These are phyloP conservation scores for Thraustochytrium aureum DNA, from an alignment of 352 stramenopile genomes.

Conservation along the genomic window DNA sequence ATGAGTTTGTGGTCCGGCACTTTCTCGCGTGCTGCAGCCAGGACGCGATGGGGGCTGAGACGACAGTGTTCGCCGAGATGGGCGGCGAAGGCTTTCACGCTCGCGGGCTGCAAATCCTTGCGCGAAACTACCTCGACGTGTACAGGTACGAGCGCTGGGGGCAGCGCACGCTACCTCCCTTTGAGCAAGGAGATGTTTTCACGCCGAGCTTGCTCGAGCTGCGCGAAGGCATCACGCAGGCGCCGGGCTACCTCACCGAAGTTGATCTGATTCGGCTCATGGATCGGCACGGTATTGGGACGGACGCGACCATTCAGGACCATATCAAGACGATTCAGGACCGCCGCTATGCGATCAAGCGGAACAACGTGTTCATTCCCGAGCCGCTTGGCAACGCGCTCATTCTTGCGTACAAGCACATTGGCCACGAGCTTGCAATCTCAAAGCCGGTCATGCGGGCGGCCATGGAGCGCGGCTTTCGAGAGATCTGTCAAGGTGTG, in stretches of 20 bases:
- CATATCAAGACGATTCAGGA: conserved; percentile 99
- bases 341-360: conserved; percentile 93
- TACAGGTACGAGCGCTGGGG: conserved; percentile 92
- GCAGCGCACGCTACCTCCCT: conserved; percentile 75
- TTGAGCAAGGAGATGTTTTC: conserved; percentile 72
- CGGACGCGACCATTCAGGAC: conserved; percentile 92
- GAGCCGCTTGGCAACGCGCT: conserved; percentile 43
- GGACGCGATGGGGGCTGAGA: conserved; percentile 35
- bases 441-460: conserved; percentile 31
- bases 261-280: conserved; percentile 89
- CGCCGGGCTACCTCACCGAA: conserved; percentile 83
- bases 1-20: conserved; percentile 95
- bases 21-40: conserved; percentile 89
- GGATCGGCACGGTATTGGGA: conserved; percentile 92
- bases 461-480: conserved; percentile 21
- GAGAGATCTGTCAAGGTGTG: conserved; percentile 24
- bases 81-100: conserved; percentile 76
- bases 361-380: conserved; percentile 14
- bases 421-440: conserved; percentile 40
- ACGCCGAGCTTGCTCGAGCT: conserved; percentile 60
- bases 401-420: conserved; percentile 40
- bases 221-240: conserved; percentile 68
- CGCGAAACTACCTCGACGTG: conserved; percentile 91
- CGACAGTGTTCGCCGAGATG: conserved; percentile 59
- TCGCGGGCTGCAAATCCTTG: conserved; percentile 79